A percentile compares a stretch with the other conserved stretches of the same genome.
Evolutionary conservation across 805 yeast species (phyloP).

Genomic region (Saturnispora silvae): DNA sequence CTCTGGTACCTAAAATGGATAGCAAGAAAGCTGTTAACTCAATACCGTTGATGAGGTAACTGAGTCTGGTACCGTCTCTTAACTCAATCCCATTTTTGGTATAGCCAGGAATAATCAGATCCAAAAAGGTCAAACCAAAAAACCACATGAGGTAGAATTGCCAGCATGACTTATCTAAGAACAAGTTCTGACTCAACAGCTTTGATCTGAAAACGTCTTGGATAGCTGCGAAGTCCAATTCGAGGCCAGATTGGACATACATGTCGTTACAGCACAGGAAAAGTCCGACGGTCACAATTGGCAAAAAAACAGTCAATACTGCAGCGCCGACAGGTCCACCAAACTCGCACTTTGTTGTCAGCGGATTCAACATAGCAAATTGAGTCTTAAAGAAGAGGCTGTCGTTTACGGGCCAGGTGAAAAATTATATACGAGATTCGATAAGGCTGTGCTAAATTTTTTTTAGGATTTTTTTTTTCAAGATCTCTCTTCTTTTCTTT

Average conservation of each 20-base stretch:
- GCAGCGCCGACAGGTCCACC: conserved; percentile 69
- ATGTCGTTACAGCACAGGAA: conserved; percentile 52
- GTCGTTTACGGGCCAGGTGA: neutral
- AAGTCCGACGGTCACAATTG: conserved; percentile 48
- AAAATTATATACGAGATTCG: neutral
- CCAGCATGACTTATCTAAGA: conserved; percentile 46
- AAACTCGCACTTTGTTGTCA: conserved; percentile 63
- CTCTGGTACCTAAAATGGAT: conserved; percentile 39
- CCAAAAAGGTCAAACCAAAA: conserved; percentile 49
- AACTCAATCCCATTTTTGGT: conserved; percentile 51
- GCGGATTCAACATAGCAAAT: conserved; percentile 45
- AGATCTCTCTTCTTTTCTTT: neutral
- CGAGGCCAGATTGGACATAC: conserved; percentile 41
- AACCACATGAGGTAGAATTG: conserved; percentile 66
- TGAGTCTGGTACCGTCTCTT: conserved; percentile 64
- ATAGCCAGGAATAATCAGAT: conserved; percentile 70
- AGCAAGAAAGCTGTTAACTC: conserved; percentile 35
- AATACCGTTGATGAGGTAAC: conserved; percentile 76
- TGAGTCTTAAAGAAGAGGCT: neutral
- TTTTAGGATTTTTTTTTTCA: too few species aligned
- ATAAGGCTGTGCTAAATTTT: too few species aligned
- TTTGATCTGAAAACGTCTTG: conserved; percentile 11
- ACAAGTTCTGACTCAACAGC: conserved; percentile 17
- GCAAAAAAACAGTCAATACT: conserved; percentile 55
- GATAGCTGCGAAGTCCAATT: conserved; percentile 32